phyloP scores from a whole-genome alignment of 2,329 filamentous ascomycete genomes.

The Colletotrichum cuscutae region DNA sequence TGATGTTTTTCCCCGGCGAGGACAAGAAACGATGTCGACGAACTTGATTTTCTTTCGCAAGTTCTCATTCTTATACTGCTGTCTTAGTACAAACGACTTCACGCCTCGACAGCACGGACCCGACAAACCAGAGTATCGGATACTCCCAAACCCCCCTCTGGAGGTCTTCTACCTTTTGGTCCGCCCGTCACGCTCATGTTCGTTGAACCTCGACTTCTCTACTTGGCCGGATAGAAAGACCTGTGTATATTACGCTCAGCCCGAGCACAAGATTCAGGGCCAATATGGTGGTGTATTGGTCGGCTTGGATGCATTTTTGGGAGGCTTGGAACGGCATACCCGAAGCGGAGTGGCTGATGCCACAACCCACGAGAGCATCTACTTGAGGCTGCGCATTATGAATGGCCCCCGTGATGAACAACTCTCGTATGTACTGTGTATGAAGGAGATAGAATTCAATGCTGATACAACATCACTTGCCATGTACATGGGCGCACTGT shows the following conservation, averaged over 20 bases:
- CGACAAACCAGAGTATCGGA: slow-evolving; percentile 1
- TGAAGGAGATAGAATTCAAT: slow-evolving; percentile 36
- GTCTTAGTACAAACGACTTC: slow-evolving; percentile 36
- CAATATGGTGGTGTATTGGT: slow-evolving; percentile 29
- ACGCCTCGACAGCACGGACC: slow-evolving; percentile 29
- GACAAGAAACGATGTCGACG: slow-evolving; percentile 29
- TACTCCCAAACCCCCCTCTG: not conserved
- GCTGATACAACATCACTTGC: slow-evolving; percentile 17
- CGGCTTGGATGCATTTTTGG: slow-evolving; percentile 31
- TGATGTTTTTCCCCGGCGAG: slow-evolving; percentile 31
- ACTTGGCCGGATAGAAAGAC: slow-evolving; percentile 20
- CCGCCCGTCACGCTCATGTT: slow-evolving; percentile 24
- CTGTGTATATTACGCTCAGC: slow-evolving; percentile 36
- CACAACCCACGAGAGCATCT: slow-evolving; percentile 18
- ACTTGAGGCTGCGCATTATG: slow-evolving; percentile 22
- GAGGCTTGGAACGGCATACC: slow-evolving; percentile 29
- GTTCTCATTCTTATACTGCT: slow-evolving; percentile 32
- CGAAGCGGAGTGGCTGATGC: slow-evolving; percentile 20
- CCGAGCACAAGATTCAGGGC: slow-evolving; percentile 21
- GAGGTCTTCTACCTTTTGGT: slow-evolving; percentile 2
- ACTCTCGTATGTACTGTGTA: slow-evolving; percentile 36
- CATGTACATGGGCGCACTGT: not conserved
- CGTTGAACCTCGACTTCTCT: slow-evolving; percentile 26
- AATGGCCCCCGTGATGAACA: slow-evolving; percentile 21
- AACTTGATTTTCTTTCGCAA: slow-evolving; percentile 26